Evolutionary conservation across 345 rosid genomes (phyloP), one percentile per base, ranked within the genome.

Genomic region (Eutrema yunnanense): DNA sequence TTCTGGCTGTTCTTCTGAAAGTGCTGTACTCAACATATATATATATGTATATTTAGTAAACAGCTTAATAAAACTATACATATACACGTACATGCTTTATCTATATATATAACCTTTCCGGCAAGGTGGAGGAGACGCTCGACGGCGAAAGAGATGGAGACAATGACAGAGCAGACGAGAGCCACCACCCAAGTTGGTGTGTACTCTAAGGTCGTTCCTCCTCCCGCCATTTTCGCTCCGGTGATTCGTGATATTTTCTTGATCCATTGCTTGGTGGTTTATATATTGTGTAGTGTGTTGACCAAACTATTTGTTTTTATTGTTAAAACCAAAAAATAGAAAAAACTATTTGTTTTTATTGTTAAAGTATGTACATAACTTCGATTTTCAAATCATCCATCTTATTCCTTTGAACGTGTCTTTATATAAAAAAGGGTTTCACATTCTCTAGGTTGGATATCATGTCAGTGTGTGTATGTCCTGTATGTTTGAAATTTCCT

Each of bases 141-240:
- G 40, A 81, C 84, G 48, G 74, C 71, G 13, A 93, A 86, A 60
- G 98, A 93, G 13, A 93, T 68, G 46, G 81, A 30, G 51, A 93
- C 96, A 11, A 93, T 90, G 64, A 89, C 86, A 29, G 74, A 44
- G 88, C 97, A 90, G 66, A 93, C 97, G 4, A 78, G 79, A 16
- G 98, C 92, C 10, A 93, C 88, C 12, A 92, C 87, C 97, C 97
- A 89, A 6, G 96, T 92, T 9, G 97, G 93, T 2, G 96, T 89
- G 34, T 78, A 80, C 82, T 90, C 96, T 49, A 93, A 81, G 8
- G 80, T 77, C 16, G 82, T 77, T 27, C 88, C 93, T 70, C 76
- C 92, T 72, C 55, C 96, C 0, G 84, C 82, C 96, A 87, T 81
- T 13, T 42, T 40, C 9, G 61, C 29, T 65, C 55, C 16, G 43